A percentile compares a stretch with the other conserved stretches of the same genome.
Evolutionary conservation across 768 basidiomycete species (phyloP).

Genomic region (Podaxis sp.): DNA sequence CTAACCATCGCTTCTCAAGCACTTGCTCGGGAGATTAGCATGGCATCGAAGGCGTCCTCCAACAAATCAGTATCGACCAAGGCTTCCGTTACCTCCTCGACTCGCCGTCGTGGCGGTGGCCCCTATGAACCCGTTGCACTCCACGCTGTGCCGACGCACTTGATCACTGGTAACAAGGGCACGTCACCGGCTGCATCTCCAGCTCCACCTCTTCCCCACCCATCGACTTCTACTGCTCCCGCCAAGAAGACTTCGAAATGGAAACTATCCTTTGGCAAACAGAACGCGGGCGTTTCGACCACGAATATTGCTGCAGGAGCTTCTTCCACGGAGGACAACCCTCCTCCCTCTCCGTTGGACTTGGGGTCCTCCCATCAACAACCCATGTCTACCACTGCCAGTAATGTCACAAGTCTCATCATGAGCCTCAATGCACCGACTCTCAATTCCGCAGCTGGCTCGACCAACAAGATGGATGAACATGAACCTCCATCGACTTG

Average conservation of each 20-base stretch:
- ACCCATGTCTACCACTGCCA: conserved; percentile 66
- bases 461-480: conserved; percentile 33
- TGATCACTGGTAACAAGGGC: conserved; percentile 24
- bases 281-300: conserved; percentile 31
- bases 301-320: conserved; percentile 33
- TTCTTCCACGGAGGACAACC: conserved; percentile 39
- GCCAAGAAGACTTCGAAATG: conserved; percentile 86
- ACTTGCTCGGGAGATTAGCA: conserved; percentile 81
- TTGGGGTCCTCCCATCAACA: conserved; percentile 24
- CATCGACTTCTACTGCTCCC: conserved; percentile 29
- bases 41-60: conserved; percentile 50
- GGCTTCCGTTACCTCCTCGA: conserved; percentile 26
- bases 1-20: conserved; percentile 80
- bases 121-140: conserved; percentile 46
- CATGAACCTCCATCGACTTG: conserved; percentile 44
- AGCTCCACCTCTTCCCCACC: conserved; percentile 21
- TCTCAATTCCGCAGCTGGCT: conserved; percentile 23
- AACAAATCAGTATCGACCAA: conserved; percentile 30
- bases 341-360: conserved; percentile 29
- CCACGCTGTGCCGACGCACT: conserved; percentile 38
- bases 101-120: conserved; percentile 22
- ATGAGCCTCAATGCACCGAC: conserved; percentile 62
- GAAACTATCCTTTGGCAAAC: conserved; percentile 76
- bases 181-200: conserved; percentile 15
- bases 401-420: conserved; percentile 73